phyloP scores from a whole-genome alignment of 2,329 filamentous ascomycete species.

The Hypoxylon sp. region DNA sequence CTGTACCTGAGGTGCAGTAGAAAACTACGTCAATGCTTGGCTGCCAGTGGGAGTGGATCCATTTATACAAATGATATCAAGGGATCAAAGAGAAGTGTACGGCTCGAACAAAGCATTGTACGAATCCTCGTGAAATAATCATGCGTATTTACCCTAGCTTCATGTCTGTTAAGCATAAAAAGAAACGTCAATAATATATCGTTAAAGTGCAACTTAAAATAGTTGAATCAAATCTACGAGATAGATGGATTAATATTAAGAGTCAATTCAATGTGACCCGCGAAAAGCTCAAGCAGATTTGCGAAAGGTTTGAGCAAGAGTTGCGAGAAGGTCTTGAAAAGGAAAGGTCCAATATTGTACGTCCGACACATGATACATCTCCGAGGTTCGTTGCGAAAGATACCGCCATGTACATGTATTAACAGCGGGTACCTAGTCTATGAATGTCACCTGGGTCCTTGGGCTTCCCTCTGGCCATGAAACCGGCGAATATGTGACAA shows the following conservation, averaged over 20 bases:
- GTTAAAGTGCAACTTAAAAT: neutral
- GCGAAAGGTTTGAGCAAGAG: constrained; percentile 88
- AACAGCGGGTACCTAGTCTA: constrained; percentile 68
- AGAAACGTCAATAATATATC: neutral
- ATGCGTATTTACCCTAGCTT: neutral
- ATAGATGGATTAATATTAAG: constrained; percentile 63
- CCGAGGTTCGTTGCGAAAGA: constrained; percentile 32
- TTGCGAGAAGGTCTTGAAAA: constrained; percentile 79
- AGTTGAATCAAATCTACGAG: neutral
- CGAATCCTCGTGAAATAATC: neutral
- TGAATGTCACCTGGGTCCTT: constrained; percentile 98
- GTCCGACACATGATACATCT: neutral
- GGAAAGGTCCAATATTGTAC: constrained; percentile 26
- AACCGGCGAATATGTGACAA: constrained; percentile 86
- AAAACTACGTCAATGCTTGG: constrained; percentile 2
- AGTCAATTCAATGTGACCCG: constrained; percentile 84
- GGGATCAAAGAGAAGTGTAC: neutral
- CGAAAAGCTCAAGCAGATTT: constrained; percentile 88
- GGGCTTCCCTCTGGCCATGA: constrained; percentile 88
- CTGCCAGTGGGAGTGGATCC: neutral
- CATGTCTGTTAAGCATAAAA: neutral
- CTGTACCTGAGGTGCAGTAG: too few relatives aligned
- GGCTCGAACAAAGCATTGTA: neutral
- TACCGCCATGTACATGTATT: neutral
- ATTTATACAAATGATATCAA: neutral